Evolutionary conservation across 2,329 filamentous ascomycete genomes (phyloP).

Genomic region (Pseudogymnoascus sp.): DNA sequence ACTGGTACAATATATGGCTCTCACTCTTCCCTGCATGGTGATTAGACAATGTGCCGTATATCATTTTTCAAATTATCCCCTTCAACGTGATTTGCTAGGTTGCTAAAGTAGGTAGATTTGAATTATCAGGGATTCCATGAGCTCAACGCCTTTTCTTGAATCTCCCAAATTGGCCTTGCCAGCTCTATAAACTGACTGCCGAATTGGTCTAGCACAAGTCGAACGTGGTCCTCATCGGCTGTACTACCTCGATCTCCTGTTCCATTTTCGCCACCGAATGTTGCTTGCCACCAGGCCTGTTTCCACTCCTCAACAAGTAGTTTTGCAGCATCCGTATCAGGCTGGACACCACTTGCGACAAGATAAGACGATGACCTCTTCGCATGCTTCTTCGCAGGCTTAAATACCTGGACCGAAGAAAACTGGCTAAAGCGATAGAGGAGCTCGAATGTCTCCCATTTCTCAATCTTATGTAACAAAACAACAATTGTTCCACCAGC

Average conservation of each 20-base stretch:
- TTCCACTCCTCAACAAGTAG: conserved; percentile 18
- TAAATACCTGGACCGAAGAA: conserved; percentile 18
- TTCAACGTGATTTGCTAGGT: not conserved
- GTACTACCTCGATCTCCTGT: conserved; percentile 9
- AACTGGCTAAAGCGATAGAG: conserved; percentile 21
- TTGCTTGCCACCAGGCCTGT: conserved; percentile 17
- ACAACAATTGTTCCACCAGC: conserved; percentile 19
- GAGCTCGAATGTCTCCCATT: conserved; percentile 14
- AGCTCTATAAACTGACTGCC: conserved; percentile 14
- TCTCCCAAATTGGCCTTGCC: conserved; percentile 17
- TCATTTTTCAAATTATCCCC: not conserved
- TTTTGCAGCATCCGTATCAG: conserved; percentile 11
- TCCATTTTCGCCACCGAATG: conserved; percentile 17
- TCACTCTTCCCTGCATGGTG: not conserved
- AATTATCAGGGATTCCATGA: not conserved
- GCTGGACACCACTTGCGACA: conserved; percentile 19
- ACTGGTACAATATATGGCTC: not conserved
- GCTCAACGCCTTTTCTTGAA: conserved; percentile 18
- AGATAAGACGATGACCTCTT: conserved; percentile 22
- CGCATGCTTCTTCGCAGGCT: conserved; percentile 18
- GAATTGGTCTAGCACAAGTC: conserved; percentile 15
- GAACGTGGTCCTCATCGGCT: conserved; percentile 6
- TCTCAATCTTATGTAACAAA: conserved; percentile 21
- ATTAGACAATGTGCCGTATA: not conserved
- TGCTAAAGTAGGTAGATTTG: not conserved